Conservation (phyloP, 2,329 filamentous ascomycete genomes). For the Raffaelea albimanens region DNA sequence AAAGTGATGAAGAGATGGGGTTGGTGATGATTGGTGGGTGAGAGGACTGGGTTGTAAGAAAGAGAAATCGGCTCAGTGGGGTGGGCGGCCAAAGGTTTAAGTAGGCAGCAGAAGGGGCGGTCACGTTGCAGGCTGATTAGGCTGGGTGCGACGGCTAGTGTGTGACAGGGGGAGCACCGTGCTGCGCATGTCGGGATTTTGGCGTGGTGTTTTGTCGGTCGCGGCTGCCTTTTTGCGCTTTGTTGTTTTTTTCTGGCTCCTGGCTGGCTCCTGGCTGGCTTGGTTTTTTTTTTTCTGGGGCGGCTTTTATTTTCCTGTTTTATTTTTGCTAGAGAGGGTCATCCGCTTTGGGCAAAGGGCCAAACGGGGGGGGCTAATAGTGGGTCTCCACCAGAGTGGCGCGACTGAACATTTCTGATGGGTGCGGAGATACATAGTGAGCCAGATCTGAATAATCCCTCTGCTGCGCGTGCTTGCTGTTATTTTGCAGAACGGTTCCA, state of each 20-base stretch:
- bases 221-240: neutral
- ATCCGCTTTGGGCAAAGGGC: no score
- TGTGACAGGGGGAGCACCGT: neutral
- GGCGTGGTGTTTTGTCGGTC: no score
- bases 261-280: no score
- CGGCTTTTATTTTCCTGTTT: neutral
- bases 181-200: neutral
- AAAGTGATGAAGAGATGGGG: slow-evolving; percentile 18
- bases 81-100: slow-evolving; percentile 25
- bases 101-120: slow-evolving; percentile 19
- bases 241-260: neutral
- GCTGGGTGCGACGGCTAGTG: neutral
- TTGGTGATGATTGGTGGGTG: slow-evolving; percentile 21
- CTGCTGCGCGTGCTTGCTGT: neutral
- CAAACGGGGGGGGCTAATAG: no score
- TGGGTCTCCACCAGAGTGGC: no score
- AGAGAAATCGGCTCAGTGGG: slow-evolving; percentile 1
- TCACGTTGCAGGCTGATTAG: slow-evolving; percentile 26
- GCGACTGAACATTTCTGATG: no score
- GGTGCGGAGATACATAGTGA: no score
- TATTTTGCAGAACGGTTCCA: neutral
- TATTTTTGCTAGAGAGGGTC: neutral
- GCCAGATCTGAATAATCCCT: neutral
- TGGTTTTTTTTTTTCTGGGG: neutral
- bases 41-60: slow-evolving; percentile 23